Conservation (phyloP, 176 grass and related monocot genomes). For the Pontederia crassipes region DNA sequence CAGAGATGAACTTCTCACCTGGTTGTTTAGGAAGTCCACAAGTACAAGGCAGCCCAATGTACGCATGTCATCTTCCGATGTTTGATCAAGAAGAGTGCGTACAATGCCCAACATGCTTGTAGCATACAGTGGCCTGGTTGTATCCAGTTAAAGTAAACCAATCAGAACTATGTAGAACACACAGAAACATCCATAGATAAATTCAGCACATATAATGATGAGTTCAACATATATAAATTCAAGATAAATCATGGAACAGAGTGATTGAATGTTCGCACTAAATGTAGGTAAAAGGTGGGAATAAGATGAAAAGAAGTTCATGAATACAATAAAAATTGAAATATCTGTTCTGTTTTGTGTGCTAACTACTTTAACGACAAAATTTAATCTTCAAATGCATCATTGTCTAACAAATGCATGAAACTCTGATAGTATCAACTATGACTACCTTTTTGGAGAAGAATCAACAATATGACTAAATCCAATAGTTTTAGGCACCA, state of each 20-base stretch:
- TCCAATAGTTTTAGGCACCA: too few relatives aligned
- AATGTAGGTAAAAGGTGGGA: not conserved
- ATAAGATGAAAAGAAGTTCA: not conserved
- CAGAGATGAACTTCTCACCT: constrained; percentile 34
- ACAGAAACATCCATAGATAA: not conserved
- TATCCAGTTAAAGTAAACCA: constrained; percentile 13
- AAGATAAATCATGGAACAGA: too few relatives aligned
- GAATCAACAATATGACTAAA: too few relatives aligned
- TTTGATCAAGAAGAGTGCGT: constrained; percentile 78
- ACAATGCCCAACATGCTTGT: constrained; percentile 68
- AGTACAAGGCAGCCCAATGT: constrained; percentile 70
- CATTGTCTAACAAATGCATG: too few relatives aligned
- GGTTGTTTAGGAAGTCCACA: constrained; percentile 73
- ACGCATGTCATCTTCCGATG: constrained; percentile 48
- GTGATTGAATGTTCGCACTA: not conserved
- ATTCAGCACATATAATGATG: too few relatives aligned
- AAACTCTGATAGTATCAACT: too few relatives aligned
- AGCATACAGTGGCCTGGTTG: constrained; percentile 69
- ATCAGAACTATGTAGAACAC: not conserved
- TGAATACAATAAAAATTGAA: not conserved
- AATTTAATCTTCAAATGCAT: too few relatives aligned
- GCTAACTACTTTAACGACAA: too few relatives aligned
- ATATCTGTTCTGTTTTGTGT: too few relatives aligned
- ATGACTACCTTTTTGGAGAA: too few relatives aligned
- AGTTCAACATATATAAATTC: too few relatives aligned